Percentiles rank a stretch among this genome's conserved stretches.
Evolutionary conservation across 208 protist species (phyloP).

Genomic region (Leishmania aethiopica): DNA sequence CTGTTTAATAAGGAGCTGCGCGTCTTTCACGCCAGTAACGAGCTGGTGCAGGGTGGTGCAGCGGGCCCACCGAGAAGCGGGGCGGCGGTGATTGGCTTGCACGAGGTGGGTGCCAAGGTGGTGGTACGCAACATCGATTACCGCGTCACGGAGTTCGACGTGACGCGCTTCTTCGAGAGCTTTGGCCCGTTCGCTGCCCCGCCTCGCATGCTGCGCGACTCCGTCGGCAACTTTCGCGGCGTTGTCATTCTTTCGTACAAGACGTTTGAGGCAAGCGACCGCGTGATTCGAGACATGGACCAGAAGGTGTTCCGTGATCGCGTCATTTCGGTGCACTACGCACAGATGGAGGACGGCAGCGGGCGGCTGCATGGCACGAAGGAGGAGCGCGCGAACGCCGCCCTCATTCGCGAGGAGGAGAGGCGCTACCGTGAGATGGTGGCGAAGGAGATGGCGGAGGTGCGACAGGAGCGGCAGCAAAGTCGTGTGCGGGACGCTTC

Average conservation of each 20-base stretch:
- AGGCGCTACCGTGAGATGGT: constrained; percentile 66
- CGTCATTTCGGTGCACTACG: constrained; percentile 75
- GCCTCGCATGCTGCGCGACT: constrained; percentile 80
- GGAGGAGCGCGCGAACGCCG: constrained; percentile 79
- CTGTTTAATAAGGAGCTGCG: constrained; percentile 76
- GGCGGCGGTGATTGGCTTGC: constrained; percentile 42
- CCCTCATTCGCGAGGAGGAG: constrained; percentile 72
- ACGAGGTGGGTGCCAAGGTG: constrained; percentile 89
- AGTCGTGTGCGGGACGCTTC: constrained; percentile 54
- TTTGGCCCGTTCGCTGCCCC: constrained; percentile 85
- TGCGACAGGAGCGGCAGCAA: constrained; percentile 45
- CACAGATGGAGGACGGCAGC: constrained; percentile 83
- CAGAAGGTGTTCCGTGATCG: constrained; percentile 66
- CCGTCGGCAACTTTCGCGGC: constrained; percentile 77
- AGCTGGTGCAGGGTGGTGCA: constrained; percentile 38
- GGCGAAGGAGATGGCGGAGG: constrained; percentile 43
- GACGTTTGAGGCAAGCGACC: constrained; percentile 70
- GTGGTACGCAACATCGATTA: constrained; percentile 77
- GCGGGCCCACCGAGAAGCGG: constrained; percentile 9
- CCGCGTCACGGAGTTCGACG: constrained; percentile 74
- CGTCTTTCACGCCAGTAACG: constrained; percentile 66
- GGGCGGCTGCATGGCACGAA: constrained; percentile 71
- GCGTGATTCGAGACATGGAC: constrained; percentile 77
- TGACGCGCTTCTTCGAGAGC: constrained; percentile 78
- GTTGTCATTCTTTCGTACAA: constrained; percentile 81